A percentile compares a stretch with the other conserved stretches of the same genome.
phyloP scores from a whole-genome alignment of 129 eudicot genomes.

The Helichrysum umbraculigerum region DNA sequence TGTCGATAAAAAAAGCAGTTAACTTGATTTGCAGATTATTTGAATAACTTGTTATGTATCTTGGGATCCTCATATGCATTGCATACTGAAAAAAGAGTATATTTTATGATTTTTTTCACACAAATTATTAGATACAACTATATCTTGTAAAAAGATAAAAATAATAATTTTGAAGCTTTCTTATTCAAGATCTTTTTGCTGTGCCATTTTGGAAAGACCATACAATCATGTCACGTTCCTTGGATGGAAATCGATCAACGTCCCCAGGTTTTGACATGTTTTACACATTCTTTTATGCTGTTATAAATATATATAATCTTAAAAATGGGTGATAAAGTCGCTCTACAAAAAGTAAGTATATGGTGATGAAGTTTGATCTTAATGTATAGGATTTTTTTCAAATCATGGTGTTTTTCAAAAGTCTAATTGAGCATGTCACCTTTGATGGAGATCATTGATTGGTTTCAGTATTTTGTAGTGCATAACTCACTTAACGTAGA shows the following conservation, averaged over 20 bases:
- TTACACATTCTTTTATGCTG: neutral
- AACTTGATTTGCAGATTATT: neutral
- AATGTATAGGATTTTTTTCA: too few relatives aligned
- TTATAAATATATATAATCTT: neutral
- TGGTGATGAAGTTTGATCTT: neutral
- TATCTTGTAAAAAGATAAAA: neutral
- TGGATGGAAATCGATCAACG: neutral
- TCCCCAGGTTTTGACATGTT: neutral
- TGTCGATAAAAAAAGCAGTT: neutral
- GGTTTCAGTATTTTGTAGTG: neutral
- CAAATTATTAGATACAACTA: neutral
- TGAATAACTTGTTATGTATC: neutral
- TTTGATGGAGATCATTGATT: neutral
- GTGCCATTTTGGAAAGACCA: neutral
- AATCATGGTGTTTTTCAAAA: neutral
- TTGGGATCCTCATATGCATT: neutral
- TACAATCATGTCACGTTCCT: neutral
- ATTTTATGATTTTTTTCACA: neutral
- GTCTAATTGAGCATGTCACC: neutral
- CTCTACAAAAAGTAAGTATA: neutral
- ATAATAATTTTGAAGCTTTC: conserved; percentile 3
- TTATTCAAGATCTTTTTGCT: neutral
- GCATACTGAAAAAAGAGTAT: neutral
- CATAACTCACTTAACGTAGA: neutral
- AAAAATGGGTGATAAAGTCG: neutral